Percentiles rank a stretch among this genome's conserved stretches.
These are phyloP conservation scores for Aspergillus wentii DNA, from an alignment of 495 filamentous ascomycete species.

Conservation along the genomic window DNA sequence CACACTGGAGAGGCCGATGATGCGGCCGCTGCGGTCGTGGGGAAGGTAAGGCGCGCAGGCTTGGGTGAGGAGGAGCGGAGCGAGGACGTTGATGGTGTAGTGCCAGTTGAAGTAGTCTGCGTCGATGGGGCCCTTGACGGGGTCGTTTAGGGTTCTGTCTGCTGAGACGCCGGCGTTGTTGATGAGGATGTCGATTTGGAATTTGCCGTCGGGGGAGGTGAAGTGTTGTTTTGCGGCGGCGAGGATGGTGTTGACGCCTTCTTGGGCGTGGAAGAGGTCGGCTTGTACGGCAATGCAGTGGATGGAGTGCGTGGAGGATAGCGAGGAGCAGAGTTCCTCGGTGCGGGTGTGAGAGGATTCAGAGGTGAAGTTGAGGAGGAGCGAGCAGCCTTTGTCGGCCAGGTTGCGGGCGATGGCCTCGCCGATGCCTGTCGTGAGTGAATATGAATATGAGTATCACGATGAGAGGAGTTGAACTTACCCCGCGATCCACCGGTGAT, in stretches of 20 bases:
- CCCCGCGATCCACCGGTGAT: constrained; percentile 75
- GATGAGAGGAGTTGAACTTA: constrained; percentile 21
- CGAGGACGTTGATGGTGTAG: constrained; percentile 82
- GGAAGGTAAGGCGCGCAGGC: constrained; percentile 68
- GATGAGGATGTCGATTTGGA: constrained; percentile 81
- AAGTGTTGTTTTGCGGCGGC: constrained; percentile 46
- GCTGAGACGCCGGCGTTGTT: constrained; percentile 77
- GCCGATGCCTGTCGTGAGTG: constrained; percentile 63
- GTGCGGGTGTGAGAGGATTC: constrained; percentile 39
- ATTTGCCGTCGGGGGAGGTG: constrained; percentile 37
- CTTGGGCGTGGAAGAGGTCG: constrained; percentile 45
- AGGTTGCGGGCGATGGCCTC: constrained; percentile 78
- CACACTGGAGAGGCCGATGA: constrained; percentile 75
- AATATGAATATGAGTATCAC: constrained; percentile 5
- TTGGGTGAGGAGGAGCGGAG: constrained; percentile 75
- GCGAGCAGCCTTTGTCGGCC: constrained; percentile 63
- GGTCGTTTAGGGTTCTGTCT: constrained; percentile 55
- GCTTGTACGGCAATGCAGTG: constrained; percentile 51
- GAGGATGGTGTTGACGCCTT: constrained; percentile 26
- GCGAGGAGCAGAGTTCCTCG: constrained; percentile 36
- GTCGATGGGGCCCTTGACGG: constrained; percentile 40
- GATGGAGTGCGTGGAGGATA: constrained; percentile 36
- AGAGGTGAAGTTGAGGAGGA: constrained; percentile 72
- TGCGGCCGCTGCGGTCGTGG: constrained; percentile 65
- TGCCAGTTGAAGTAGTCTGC: constrained; percentile 60